phyloP scores from a whole-genome alignment of 441 rosid genomes.

The Rhodomyrtus psidioides region DNA sequence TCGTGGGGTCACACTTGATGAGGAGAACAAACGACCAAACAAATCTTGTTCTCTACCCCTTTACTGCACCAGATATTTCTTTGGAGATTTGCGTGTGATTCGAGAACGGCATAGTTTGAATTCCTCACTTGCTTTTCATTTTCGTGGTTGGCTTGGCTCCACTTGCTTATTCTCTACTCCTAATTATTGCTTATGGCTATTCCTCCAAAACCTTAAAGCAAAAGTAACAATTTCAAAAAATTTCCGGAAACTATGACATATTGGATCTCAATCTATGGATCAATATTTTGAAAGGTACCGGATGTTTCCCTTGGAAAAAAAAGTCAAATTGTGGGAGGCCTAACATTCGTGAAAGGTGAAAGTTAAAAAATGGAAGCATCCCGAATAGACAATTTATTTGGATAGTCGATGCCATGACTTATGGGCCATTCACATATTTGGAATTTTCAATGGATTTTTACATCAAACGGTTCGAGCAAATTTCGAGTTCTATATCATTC shows the following conservation, averaged over 20 bases:
- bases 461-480: background rate
- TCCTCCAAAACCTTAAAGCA: background rate
- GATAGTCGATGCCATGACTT: background rate
- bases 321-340: too few relatives aligned
- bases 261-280: too few relatives aligned
- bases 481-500: background rate
- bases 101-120: background rate
- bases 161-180: background rate
- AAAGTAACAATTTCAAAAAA: too few relatives aligned
- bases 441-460: too few relatives aligned
- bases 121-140: background rate
- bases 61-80: background rate
- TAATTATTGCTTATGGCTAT: background rate
- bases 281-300: background rate
- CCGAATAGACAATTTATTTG: background rate
- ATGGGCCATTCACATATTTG: background rate
- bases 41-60: background rate
- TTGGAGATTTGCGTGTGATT: background rate
- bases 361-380: background rate
- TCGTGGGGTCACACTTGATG: background rate
- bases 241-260: too few relatives aligned
- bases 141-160: background rate
- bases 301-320: too few relatives aligned
- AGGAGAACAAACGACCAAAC: background rate
- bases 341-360: too few relatives aligned